Evolutionary conservation across 2,329 filamentous ascomycete species (phyloP).

Genomic region (Cadophora sp.): DNA sequence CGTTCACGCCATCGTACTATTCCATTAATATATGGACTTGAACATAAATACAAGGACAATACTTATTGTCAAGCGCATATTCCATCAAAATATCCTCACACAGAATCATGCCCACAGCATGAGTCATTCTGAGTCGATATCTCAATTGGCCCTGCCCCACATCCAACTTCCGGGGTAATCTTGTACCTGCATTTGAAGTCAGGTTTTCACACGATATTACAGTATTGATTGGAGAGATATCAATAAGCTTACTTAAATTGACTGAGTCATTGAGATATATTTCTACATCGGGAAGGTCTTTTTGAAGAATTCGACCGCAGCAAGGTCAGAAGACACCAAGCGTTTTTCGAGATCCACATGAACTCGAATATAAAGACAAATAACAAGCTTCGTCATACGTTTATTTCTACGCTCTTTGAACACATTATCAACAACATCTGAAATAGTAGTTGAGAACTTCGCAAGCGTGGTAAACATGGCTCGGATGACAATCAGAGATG

Average conservation of each 20-base stretch:
- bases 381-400: not conserved
- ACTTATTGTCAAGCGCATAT: too few species aligned
- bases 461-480: constrained; percentile 5
- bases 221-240: not conserved
- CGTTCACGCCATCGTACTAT: too few species aligned
- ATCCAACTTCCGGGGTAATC: not conserved
- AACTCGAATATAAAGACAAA: not conserved
- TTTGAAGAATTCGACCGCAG: not conserved
- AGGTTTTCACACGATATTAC: not conserved
- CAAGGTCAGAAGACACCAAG: not conserved
- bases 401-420: not conserved
- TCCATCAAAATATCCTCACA: too few species aligned
- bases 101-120: not conserved
- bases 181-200: not conserved
- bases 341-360: not conserved
- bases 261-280: not conserved
- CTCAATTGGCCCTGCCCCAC: not conserved
- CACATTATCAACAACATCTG: too few species aligned
- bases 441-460: too few species aligned
- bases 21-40: too few species aligned
- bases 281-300: not conserved
- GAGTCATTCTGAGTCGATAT: constrained; percentile 12
- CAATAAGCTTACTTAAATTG: not conserved
- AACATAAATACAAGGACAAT: too few species aligned
- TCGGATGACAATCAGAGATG: constrained; percentile 39